Evolutionary conservation across 441 rosid species (phyloP).

Genomic region (Capsella rubella): DNA sequence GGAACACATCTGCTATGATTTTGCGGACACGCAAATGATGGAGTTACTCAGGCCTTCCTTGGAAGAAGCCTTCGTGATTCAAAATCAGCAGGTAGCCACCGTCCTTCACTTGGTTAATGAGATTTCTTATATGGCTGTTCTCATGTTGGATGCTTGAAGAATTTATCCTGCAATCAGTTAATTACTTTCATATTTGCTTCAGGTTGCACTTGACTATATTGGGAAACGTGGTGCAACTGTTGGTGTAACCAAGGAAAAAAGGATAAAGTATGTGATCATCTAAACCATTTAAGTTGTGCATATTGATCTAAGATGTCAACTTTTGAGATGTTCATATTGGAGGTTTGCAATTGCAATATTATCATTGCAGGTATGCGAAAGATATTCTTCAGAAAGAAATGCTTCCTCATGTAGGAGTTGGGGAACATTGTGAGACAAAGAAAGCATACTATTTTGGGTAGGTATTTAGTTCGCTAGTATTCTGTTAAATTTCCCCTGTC

Average conservation of each 20-base stretch:
- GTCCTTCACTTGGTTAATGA: slow-evolving; percentile 3
- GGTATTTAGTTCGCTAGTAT: slow-evolving; percentile 35
- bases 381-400: slow-evolving; percentile 98
- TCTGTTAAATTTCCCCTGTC: slow-evolving; percentile 7
- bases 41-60: slow-evolving; percentile 96
- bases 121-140: not conserved
- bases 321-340: slow-evolving; percentile 42
- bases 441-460: slow-evolving; percentile 99
- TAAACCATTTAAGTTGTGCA: slow-evolving; percentile 41
- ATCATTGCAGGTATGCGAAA: slow-evolving; percentile 79
- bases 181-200: slow-evolving; percentile 37
- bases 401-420: slow-evolving; percentile 98
- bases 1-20: slow-evolving; percentile 93
- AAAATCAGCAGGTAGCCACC: slow-evolving; percentile 84
- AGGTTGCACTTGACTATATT: slow-evolving; percentile 98
- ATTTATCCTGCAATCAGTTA: slow-evolving; percentile 15
- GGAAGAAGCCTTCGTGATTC: slow-evolving; percentile 98
- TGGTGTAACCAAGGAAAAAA: slow-evolving; percentile 90
- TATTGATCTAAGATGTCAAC: slow-evolving; percentile 29
- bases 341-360: slow-evolving; percentile 44
- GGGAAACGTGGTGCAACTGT: slow-evolving; percentile 97
- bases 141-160: slow-evolving; percentile 7
- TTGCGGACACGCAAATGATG: slow-evolving; percentile 94
- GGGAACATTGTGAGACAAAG: slow-evolving; percentile 91
- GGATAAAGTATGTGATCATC: slow-evolving; percentile 78